Evolutionary conservation across 2,329 filamentous ascomycete species (phyloP).

Genomic region (Exophiala xenobiotica): DNA sequence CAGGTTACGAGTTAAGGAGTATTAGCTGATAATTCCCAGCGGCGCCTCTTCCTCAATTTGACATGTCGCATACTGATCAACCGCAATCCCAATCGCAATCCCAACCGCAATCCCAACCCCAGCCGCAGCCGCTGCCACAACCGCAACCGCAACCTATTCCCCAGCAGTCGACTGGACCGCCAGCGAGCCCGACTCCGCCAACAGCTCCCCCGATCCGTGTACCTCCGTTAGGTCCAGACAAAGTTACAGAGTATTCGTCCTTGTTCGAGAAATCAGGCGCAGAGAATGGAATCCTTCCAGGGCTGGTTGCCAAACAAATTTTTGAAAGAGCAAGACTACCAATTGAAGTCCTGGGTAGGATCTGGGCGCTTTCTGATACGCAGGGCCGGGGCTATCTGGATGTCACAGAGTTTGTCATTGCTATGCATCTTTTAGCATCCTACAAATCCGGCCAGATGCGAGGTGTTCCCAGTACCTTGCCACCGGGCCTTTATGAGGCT

Average conservation of each 20-base stretch:
- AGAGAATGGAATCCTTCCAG: conserved; percentile 72
- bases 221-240: conserved; percentile 81
- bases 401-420: conserved; percentile 90
- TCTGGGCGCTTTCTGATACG: conserved; percentile 93
- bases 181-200: conserved; percentile 46
- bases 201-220: conserved; percentile 72
- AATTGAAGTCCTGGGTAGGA: conserved; percentile 86
- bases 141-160: conserved; percentile 43
- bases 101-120: conserved; percentile 47
- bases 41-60: conserved; percentile 88
- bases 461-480: conserved; percentile 74
- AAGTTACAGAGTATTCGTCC: conserved; percentile 82
- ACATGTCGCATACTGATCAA: conserved; percentile 47
- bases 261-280: conserved; percentile 88
- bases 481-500: conserved; percentile 84
- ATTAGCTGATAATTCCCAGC: conserved; percentile 42
- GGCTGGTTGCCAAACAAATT: conserved; percentile 78
- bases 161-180: conserved; percentile 56
- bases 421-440: conserved; percentile 93
- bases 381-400: conserved; percentile 87
- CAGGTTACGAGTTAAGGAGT: background rate
- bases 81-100: conserved; percentile 9
- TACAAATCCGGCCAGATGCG: conserved; percentile 82
- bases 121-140: conserved; percentile 36
- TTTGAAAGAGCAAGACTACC: conserved; percentile 90